Evolutionary conservation across 805 yeast genomes (phyloP).

Genomic region (Yamadazyma insecticola): DNA sequence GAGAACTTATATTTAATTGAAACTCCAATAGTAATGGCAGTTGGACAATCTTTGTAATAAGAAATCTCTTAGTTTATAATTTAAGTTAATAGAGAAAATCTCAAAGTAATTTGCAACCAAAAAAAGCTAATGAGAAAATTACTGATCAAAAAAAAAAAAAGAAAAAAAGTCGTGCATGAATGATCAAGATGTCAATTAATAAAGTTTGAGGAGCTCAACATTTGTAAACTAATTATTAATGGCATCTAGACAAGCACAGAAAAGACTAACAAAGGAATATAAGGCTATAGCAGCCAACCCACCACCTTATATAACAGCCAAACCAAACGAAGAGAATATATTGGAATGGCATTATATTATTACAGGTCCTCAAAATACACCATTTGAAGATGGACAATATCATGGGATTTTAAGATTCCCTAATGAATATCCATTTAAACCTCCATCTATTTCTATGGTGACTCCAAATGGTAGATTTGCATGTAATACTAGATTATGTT

Average conservation of each 20-base stretch:
- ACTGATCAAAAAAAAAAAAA: too few species aligned
- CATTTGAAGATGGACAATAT: constrained; percentile 81
- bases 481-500: constrained; percentile 75
- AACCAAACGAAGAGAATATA: constrained; percentile 83
- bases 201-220: not conserved
- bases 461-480: constrained; percentile 90
- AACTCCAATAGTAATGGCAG: constrained; percentile 21
- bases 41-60: too few species aligned
- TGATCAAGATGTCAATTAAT: not conserved
- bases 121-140: too few species aligned
- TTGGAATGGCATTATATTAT: constrained; percentile 92
- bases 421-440: constrained; percentile 82
- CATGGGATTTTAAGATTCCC: constrained; percentile 87
- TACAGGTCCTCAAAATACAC: constrained; percentile 88
- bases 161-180: too few species aligned
- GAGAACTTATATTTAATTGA: constrained; percentile 12
- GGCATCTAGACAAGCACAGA: constrained; percentile 40
- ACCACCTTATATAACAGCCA: constrained; percentile 78
- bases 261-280: constrained; percentile 71
- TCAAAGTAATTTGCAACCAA: too few species aligned
- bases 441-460: constrained; percentile 83
- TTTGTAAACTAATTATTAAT: constrained; percentile 11
- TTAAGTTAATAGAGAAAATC: too few species aligned
- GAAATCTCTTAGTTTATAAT: too few species aligned
- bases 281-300: constrained; percentile 73